Conservation (phyloP, 805 yeast genomes). For the Teunomyces aglyptinius region DNA sequence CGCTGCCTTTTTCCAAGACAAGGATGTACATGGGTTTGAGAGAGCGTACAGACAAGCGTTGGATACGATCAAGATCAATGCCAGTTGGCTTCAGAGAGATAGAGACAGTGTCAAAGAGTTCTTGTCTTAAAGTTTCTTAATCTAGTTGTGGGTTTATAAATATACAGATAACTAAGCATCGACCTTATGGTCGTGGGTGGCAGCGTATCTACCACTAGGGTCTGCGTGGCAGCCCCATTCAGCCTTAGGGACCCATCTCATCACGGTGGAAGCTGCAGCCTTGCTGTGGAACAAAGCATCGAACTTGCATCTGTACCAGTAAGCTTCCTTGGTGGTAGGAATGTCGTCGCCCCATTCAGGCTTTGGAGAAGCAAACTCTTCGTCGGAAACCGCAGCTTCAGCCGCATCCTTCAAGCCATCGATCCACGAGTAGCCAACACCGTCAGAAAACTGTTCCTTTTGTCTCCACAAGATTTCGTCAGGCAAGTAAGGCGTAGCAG, state of each 20-base stretch:
- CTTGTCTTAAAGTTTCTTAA: conserved; percentile 23
- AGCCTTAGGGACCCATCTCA: conserved; percentile 99
- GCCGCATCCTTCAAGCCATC: conserved; percentile 97
- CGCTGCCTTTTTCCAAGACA: conserved; percentile 41
- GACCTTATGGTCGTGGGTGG: conserved; percentile 69
- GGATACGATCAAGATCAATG: conserved; percentile 51
- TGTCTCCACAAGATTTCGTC: conserved; percentile 98
- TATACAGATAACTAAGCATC: conserved; percentile 12
- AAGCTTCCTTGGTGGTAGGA: conserved; percentile 98
- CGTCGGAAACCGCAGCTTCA: conserved; percentile 81
- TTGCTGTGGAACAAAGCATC: conserved; percentile 84
- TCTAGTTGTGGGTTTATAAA: neutral
- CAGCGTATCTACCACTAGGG: conserved; percentile 96
- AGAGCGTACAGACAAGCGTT: conserved; percentile 54
- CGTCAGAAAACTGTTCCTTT: conserved; percentile 99
- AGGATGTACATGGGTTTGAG: conserved; percentile 55
- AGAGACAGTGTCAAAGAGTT: conserved; percentile 40
- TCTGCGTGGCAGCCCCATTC: conserved; percentile 99
- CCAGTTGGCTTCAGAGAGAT: conserved; percentile 53
- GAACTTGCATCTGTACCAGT: conserved; percentile 96
- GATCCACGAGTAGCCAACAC: conserved; percentile 99
- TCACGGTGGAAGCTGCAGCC: conserved; percentile 94
- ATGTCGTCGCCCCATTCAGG: conserved; percentile 94
- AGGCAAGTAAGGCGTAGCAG: conserved; percentile 83
- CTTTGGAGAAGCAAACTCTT: conserved; percentile 85